A percentile compares a stretch with the other conserved stretches of the same genome.
These are phyloP conservation scores for Paramecium sonneborni DNA, from an alignment of 73 alveolate genomes.

Conservation along the genomic window DNA sequence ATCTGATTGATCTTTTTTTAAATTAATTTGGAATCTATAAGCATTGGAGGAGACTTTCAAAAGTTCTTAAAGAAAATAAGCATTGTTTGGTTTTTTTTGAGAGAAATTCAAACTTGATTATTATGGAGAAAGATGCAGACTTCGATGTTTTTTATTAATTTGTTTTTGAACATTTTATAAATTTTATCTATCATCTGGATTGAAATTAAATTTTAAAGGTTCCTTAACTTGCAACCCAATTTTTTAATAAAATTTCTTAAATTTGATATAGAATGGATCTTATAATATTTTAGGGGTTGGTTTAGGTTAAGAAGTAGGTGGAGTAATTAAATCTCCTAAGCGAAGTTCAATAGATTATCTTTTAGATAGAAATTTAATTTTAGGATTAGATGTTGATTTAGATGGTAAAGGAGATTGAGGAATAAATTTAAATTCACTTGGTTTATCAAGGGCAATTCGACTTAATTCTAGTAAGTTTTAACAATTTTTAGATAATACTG, in stretches of 20 bases:
- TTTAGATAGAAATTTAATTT: background rate
- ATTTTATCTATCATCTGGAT: background rate
- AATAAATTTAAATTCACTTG: background rate
- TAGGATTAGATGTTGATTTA: background rate
- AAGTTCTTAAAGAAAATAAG: background rate
- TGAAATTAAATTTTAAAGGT: background rate
- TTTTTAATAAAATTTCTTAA: background rate
- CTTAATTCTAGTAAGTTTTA: background rate
- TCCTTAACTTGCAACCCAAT: background rate
- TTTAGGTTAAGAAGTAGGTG: background rate
- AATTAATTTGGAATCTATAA: background rate
- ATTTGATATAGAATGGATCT: background rate
- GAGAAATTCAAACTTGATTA: background rate
- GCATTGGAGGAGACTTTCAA: background rate
- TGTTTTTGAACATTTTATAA: background rate
- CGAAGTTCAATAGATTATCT: constrained; percentile 32
- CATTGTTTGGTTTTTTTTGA: background rate
- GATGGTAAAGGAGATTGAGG: background rate
- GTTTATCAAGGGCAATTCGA: background rate
- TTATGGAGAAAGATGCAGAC: background rate
- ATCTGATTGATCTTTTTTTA: background rate
- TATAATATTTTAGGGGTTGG: background rate
- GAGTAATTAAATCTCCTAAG: background rate
- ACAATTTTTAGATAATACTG: background rate
- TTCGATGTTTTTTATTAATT: background rate